Evolutionary conservation across 495 filamentous ascomycete species (phyloP).

Genomic region (Pyronema domesticum): DNA sequence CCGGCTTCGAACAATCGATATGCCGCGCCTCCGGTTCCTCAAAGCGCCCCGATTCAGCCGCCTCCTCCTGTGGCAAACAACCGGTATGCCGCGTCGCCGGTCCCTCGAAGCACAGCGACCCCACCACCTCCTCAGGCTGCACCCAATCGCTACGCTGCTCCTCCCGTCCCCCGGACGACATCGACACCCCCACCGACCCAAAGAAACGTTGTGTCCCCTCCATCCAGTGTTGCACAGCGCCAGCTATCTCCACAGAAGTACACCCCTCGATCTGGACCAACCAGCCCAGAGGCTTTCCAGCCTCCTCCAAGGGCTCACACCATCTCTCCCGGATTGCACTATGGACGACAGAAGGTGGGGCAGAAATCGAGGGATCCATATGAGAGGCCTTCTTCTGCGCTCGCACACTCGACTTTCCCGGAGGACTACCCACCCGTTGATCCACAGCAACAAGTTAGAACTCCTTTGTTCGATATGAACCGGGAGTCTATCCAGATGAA

Average conservation of each 20-base stretch:
- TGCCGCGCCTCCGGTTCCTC: conserved; percentile 29
- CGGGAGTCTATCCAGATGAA: conserved; percentile 24
- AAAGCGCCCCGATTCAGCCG: conserved; percentile 18
- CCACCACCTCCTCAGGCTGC: conserved; percentile 16
- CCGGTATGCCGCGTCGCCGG: conserved; percentile 31
- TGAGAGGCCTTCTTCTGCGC: conserved; percentile 27
- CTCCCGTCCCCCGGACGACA: conserved; percentile 28
- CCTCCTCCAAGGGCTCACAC: conserved; percentile 63
- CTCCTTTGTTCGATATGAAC: not conserved
- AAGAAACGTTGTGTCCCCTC: not conserved
- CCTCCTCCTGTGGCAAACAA: conserved; percentile 28
- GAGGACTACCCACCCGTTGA: conserved; percentile 19
- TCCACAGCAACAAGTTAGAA: conserved; percentile 25
- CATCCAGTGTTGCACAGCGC: not conserved
- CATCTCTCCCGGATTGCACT: conserved; percentile 50
- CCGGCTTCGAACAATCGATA: conserved; percentile 32
- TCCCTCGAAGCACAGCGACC: conserved; percentile 18
- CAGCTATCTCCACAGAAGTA: conserved; percentile 24
- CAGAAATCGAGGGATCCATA: conserved; percentile 23
- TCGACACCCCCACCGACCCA: not conserved
- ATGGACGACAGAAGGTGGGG: conserved; percentile 15
- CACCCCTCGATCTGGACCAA: not conserved
- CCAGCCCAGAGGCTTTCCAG: conserved; percentile 13
- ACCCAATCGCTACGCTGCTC: conserved; percentile 33
- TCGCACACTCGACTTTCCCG: conserved; percentile 17